Base-by-base conservation (phyloP, 139 green algal genomes). In the Chlamydomonas applanata region DNA sequence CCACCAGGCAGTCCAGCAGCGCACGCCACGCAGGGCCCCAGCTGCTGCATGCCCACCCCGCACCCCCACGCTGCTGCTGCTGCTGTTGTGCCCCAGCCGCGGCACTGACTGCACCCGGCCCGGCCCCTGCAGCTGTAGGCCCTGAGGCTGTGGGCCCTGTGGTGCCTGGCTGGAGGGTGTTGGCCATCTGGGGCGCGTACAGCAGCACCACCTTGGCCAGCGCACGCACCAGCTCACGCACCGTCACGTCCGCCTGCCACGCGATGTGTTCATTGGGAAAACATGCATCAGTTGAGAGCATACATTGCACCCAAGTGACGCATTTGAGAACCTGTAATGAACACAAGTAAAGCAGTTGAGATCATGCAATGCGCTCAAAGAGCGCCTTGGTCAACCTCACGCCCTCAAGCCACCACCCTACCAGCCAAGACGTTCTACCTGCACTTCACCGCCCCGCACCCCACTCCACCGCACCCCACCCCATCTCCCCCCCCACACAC, bases 131-230 rank as follows among this genome's bases (percentile, higher is more conserved):
- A 53, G 62, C 20, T 27, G 32, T 33, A 3, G 32, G 32, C 9
- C 25, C 62, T 53, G 62, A 2, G 2, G 19, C 40, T 59, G 63
- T 3, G 3, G 32, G 32, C 35, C 40, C 40, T 7, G 40, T 49
- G 40, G 7, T 11, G 40, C 40, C 11, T 11, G 7, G 7, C 40
- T 49, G 40, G 7, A n/a, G n/a, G n/a, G n/a, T n/a, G n/a, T n/a
- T n/a, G 65, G n/a, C 65, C 54, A 75, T 66, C 27, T 67, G 53
- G 7, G 53, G 54, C 11, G 69, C 61, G 45, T 88, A 81, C 11
- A 87, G 77, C 70, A 93, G 83, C 67, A 91, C 77, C 56, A 91
- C 75, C 65, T 88, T 89, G 65, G 70, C 79, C 27, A 89, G 60
- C 2, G 82, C 76, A 0, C 86, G 75, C 16, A 89, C 78, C 57